These are phyloP conservation scores for Pseudogymnoascus sp. DNA, from an alignment of 2,329 filamentous ascomycete genomes.

Conservation along the genomic window DNA sequence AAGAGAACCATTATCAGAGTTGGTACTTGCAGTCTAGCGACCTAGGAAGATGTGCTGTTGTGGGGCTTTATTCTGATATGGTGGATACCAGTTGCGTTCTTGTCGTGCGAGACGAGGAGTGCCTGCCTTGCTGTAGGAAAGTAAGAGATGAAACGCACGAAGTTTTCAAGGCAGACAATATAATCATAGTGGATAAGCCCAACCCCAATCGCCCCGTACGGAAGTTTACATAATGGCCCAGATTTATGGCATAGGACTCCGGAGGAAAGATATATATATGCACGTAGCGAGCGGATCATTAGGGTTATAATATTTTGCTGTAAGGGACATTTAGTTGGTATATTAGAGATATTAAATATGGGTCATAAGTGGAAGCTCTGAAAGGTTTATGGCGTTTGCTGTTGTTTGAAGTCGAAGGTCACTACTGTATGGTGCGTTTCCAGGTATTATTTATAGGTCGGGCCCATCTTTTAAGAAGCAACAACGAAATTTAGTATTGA, in stretches of 20 bases:
- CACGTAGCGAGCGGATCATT: neutral
- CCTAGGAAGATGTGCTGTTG: neutral
- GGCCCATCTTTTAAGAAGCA: neutral
- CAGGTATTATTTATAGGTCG: neutral
- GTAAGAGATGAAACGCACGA: neutral
- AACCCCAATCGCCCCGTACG: neutral
- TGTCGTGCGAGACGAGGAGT: neutral
- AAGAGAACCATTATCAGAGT: neutral
- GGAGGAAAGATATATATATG: neutral
- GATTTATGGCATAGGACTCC: neutral
- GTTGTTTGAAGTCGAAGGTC: neutral
- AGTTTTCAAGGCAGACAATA: neutral
- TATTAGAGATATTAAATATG: neutral
- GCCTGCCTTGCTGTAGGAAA: neutral
- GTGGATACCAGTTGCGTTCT: neutral
- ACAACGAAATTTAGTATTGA: neutral
- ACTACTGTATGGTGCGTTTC: neutral
- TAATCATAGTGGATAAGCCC: neutral
- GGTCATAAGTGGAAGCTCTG: neutral
- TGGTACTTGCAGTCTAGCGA: neutral
- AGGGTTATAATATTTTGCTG: neutral
- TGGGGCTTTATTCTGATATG: too few species aligned
- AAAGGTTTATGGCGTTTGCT: neutral
- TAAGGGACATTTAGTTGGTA: neutral
- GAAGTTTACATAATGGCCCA: neutral